phyloP scores from a whole-genome alignment of 176 grass and related monocot species.

The Carex parvula region DNA sequence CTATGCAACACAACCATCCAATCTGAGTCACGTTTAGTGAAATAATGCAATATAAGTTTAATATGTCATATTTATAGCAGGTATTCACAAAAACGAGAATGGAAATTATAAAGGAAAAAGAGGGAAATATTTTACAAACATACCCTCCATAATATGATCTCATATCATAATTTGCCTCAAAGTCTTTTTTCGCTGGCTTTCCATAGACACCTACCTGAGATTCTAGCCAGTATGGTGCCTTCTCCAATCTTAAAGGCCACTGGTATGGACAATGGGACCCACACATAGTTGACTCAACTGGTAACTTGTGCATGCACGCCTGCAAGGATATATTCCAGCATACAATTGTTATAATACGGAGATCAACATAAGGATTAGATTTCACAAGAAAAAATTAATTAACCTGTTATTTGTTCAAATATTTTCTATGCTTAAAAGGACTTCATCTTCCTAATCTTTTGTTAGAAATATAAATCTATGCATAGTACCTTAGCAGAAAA shows the following conservation, averaged over 20 bases:
- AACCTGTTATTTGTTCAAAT: neutral
- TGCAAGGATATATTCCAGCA: conserved; percentile 89
- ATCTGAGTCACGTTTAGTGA: no score
- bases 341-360: conserved; percentile 1
- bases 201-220: no score
- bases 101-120: no score
- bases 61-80: no score
- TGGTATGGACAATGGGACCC: conserved; percentile 69
- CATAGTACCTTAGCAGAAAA: neutral
- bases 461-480: neutral
- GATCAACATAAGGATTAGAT: conserved; percentile 4
- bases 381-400: conserved; percentile 2
- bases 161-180: no score
- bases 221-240: conserved; percentile 36
- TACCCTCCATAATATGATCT: no score
- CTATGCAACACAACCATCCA: no score
- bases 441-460: neutral
- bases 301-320: conserved; percentile 87
- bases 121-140: no score
- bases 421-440: neutral
- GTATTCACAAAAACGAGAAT: no score
- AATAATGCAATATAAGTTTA: no score
- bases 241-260: conserved; percentile 80
- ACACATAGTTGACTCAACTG: conserved; percentile 37
- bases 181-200: no score